phyloP scores from a whole-genome alignment of 345 rosid genomes.

The Viola odorata region DNA sequence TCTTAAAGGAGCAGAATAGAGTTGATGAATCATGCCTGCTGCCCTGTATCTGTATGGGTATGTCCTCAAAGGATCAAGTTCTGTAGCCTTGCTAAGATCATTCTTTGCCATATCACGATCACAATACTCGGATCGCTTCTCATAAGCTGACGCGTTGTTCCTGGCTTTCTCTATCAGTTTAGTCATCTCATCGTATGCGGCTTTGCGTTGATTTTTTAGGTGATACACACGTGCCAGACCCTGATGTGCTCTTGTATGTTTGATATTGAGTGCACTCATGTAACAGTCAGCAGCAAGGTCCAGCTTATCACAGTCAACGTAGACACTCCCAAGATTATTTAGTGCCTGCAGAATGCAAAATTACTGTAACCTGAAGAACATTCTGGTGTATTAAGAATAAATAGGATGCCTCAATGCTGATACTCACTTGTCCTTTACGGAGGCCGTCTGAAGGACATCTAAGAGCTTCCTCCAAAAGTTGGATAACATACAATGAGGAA shows the following conservation, averaged over 20 bases:
- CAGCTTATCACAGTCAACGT: constrained; percentile 79
- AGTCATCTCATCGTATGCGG: constrained; percentile 96
- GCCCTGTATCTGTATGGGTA: constrained; percentile 98
- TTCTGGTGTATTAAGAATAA: not conserved
- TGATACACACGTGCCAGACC: constrained; percentile 90
- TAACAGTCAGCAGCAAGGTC: constrained; percentile 89
- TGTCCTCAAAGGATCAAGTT: constrained; percentile 88
- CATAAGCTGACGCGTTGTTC: constrained; percentile 87
- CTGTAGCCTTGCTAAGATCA: constrained; percentile 74
- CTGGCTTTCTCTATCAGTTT: constrained; percentile 83
- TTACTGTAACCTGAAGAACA: not conserved
- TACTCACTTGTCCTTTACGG: constrained; percentile 92
- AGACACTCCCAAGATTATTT: constrained; percentile 81
- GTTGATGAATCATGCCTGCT: constrained; percentile 46
- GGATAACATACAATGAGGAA: constrained; percentile 57
- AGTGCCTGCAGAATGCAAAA: constrained; percentile 56
- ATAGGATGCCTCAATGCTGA: not conserved
- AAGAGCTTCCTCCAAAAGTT: constrained; percentile 89
- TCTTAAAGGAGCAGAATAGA: not conserved
- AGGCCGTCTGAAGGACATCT: constrained; percentile 97
- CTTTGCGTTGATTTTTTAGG: constrained; percentile 72
- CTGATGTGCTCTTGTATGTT: constrained; percentile 97
- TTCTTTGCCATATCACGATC: constrained; percentile 86
- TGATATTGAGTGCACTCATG: constrained; percentile 81
- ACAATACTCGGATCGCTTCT: constrained; percentile 96